Evolutionary conservation across 1,284 basidiomycete genomes (phyloP).

Genomic region (Mycosarcoma mackinlayi): DNA sequence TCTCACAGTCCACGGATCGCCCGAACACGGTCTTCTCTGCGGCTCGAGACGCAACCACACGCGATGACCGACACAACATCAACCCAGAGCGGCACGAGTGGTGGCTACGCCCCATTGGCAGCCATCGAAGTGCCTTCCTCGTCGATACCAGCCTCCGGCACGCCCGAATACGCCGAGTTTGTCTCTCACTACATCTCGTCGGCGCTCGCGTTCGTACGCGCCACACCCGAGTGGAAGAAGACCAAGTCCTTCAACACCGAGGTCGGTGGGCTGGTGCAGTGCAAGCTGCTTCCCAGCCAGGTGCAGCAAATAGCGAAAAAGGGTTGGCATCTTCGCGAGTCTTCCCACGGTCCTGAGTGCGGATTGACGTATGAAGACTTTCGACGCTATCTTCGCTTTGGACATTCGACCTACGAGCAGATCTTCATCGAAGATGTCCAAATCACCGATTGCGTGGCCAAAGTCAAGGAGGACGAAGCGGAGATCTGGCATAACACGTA

Average conservation of each 20-base stretch:
- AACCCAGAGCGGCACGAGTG: background rate
- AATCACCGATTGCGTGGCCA: conserved; percentile 37
- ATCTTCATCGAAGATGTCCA: conserved; percentile 55
- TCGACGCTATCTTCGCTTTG: conserved; percentile 41
- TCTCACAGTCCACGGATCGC: no score
- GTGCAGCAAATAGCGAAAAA: conserved; percentile 35
- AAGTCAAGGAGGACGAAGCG: conserved; percentile 38
- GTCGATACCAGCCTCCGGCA: conserved; percentile 34
- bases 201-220: conserved; percentile 37
- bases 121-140: conserved; percentile 35
- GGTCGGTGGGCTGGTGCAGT: conserved; percentile 37
- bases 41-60: background rate
- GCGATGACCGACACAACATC: background rate
- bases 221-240: conserved; percentile 31
- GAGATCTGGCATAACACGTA: conserved; percentile 59
- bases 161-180: conserved; percentile 41
- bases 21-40: no score
- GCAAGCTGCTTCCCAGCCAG: conserved; percentile 25
- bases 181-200: conserved; percentile 31
- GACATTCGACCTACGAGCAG: conserved; percentile 54
- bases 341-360: conserved; percentile 32
- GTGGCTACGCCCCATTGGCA: conserved; percentile 18
- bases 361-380: conserved; percentile 53
- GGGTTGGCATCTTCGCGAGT: conserved; percentile 57
- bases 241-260: conserved; percentile 32